Conservation (phyloP, 1,139 yeast genomes). For the Candida buenavistaensis region DNA sequence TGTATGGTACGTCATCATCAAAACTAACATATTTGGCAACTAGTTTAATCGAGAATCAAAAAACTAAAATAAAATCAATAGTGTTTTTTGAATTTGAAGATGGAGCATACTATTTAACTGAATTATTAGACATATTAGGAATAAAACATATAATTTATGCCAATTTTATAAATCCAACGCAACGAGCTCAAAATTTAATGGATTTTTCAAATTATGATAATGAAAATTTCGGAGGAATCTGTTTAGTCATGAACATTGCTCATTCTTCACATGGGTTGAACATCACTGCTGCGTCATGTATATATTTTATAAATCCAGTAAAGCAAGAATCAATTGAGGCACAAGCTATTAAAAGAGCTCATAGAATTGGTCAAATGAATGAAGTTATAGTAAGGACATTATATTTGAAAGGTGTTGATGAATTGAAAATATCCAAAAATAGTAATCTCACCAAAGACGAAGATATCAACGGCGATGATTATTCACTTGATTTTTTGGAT, state of each 20-base stretch:
- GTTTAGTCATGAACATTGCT: constrained; percentile 64
- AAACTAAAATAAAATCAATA: constrained; percentile 49
- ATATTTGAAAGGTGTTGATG: constrained; percentile 2
- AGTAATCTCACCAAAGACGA: not conserved
- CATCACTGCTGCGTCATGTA: constrained; percentile 65
- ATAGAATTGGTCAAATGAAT: constrained; percentile 14
- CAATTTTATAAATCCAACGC: constrained; percentile 50
- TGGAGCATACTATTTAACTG: constrained; percentile 66
- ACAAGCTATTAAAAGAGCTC: constrained; percentile 14
- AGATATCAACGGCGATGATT: not conserved
- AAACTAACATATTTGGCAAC: constrained; percentile 61
- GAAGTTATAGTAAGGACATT: constrained; percentile 2
- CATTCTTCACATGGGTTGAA: constrained; percentile 73
- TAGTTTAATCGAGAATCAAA: constrained; percentile 52
- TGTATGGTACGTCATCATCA: constrained; percentile 58
- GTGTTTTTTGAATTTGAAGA: constrained; percentile 74
- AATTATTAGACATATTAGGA: constrained; percentile 61
- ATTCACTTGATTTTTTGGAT: constrained; percentile 3
- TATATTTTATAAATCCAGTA: constrained; percentile 67
- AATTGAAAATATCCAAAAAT: constrained; percentile 1
- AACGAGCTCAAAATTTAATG: constrained; percentile 54
- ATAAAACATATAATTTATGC: constrained; percentile 63
- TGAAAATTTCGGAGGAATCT: constrained; percentile 43
- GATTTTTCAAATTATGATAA: constrained; percentile 46
- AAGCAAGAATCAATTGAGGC: constrained; percentile 68